Conservation (phyloP, 257 asterid species). For the Salvia miltiorrhiza region DNA sequence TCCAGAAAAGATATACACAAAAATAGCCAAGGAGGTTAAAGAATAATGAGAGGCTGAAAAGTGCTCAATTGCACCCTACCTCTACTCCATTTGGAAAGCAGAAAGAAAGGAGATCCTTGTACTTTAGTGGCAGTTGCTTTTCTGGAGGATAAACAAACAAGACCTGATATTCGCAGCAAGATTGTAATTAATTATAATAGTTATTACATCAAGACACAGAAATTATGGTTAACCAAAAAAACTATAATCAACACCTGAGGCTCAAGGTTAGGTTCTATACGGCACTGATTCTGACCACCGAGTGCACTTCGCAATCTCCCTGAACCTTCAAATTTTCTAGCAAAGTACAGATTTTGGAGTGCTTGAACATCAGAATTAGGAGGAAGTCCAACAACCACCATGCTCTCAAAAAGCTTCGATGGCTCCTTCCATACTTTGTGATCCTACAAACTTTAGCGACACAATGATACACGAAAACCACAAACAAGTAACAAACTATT, state of each 20-base stretch:
- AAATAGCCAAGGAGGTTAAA: background rate
- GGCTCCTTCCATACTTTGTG: conserved; percentile 92
- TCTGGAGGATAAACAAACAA: conserved; percentile 98
- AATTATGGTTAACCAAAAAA: background rate
- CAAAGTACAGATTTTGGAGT: conserved; percentile 80
- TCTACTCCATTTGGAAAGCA: conserved; percentile 98
- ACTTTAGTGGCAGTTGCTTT: conserved; percentile 87
- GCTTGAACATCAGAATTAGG: conserved; percentile 85
- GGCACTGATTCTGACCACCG: conserved; percentile 76
- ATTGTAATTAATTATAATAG: background rate
- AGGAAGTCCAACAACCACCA: conserved; percentile 97
- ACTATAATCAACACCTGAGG: conserved; percentile 64
- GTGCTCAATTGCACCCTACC: conserved; percentile 42
- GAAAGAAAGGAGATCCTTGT: conserved; percentile 95
- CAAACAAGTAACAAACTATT: conserved; percentile 18
- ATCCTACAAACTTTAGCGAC: conserved; percentile 58
- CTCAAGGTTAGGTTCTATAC: conserved; percentile 93
- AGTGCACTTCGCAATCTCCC: conserved; percentile 76
- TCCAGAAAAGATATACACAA: background rate
- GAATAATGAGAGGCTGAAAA: conserved; percentile 13
- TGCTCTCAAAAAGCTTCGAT: conserved; percentile 84
- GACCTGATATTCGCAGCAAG: conserved; percentile 60
- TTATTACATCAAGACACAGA: background rate
- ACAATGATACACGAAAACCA: conserved; percentile 37
- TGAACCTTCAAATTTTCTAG: conserved; percentile 74